Percentiles rank a stretch among this genome's conserved stretches.
These are phyloP conservation scores for Chalciporus sphaerocephalus DNA, from an alignment of 768 basidiomycete species.

Conservation along the genomic window DNA sequence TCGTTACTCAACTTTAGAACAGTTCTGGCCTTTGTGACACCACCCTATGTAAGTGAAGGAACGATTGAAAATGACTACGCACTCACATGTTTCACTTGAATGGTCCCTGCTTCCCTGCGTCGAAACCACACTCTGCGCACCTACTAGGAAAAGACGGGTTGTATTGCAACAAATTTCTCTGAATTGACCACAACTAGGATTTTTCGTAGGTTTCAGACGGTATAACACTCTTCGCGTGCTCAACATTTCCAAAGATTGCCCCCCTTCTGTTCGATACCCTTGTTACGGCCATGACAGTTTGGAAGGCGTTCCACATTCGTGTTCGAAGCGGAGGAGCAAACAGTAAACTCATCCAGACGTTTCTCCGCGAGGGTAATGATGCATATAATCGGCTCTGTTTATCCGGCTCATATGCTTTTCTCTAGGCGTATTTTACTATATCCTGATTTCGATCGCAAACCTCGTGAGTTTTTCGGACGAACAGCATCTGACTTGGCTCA, in stretches of 20 bases:
- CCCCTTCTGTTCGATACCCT: constrained; percentile 78
- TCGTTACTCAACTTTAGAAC: constrained; percentile 10
- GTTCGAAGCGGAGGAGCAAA: constrained; percentile 70
- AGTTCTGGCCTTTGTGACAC: constrained; percentile 66
- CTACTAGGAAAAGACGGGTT: constrained; percentile 53
- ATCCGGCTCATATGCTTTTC: background rate
- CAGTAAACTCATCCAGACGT: constrained; percentile 78
- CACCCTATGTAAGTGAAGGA: constrained; percentile 48
- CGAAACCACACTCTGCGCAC: constrained; percentile 80
- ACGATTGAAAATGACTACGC: background rate
- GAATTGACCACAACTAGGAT: constrained; percentile 35
- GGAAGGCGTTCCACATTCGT: constrained; percentile 74
- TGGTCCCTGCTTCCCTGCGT: constrained; percentile 78
- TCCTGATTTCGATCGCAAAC: constrained; percentile 83
- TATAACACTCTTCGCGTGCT: constrained; percentile 1
- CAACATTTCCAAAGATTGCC: constrained; percentile 52
- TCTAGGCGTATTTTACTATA: constrained; percentile 73
- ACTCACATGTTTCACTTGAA: constrained; percentile 30
- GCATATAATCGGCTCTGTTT: constrained; percentile 1
- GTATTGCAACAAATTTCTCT: background rate
- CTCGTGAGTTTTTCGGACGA: constrained; percentile 40
- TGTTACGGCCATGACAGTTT: constrained; percentile 75
- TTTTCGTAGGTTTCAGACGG: constrained; percentile 46
- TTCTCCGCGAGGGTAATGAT: constrained; percentile 67
- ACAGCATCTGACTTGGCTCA: background rate